These are phyloP conservation scores for Boletus rufocinnamomeus DNA, from an alignment of 768 basidiomycete species.

Conservation along the genomic window DNA sequence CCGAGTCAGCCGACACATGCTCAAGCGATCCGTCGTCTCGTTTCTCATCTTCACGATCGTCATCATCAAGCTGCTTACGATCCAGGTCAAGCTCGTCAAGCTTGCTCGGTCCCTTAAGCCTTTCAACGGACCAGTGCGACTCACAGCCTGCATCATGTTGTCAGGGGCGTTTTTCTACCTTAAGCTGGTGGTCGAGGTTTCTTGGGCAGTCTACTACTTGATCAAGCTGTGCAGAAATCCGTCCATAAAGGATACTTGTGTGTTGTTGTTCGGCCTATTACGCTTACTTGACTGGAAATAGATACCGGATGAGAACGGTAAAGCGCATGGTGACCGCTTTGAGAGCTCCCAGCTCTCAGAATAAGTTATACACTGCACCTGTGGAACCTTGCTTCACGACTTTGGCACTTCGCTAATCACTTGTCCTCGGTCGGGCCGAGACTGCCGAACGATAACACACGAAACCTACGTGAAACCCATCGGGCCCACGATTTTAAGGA, in stretches of 20 bases:
- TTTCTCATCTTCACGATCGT: slow-evolving; percentile 35
- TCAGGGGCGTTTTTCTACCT: slow-evolving; percentile 32
- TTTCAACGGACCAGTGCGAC: slow-evolving; percentile 28
- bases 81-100: slow-evolving; percentile 34
- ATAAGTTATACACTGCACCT: not conserved
- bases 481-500: not conserved
- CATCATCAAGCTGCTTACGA: slow-evolving; percentile 30
- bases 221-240: slow-evolving; percentile 31
- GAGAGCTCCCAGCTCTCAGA: not conserved
- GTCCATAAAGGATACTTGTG: slow-evolving; percentile 26
- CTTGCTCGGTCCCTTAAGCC: slow-evolving; percentile 29
- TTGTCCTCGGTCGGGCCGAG: not conserved
- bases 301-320: not conserved
- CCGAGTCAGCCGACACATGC: slow-evolving; percentile 30
- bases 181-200: slow-evolving; percentile 29
- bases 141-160: slow-evolving; percentile 27
- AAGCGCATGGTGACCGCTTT: not conserved
- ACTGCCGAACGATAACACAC: not conserved
- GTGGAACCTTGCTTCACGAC: not conserved
- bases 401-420: not conserved
- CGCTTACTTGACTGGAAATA: slow-evolving; percentile 36
- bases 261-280: slow-evolving; percentile 25
- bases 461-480: not conserved
- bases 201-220: slow-evolving; percentile 32
- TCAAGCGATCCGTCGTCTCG: slow-evolving; percentile 32